Evolutionary conservation across 345 rosid species (phyloP).

Genomic region (Syzygium jambos): DNA sequence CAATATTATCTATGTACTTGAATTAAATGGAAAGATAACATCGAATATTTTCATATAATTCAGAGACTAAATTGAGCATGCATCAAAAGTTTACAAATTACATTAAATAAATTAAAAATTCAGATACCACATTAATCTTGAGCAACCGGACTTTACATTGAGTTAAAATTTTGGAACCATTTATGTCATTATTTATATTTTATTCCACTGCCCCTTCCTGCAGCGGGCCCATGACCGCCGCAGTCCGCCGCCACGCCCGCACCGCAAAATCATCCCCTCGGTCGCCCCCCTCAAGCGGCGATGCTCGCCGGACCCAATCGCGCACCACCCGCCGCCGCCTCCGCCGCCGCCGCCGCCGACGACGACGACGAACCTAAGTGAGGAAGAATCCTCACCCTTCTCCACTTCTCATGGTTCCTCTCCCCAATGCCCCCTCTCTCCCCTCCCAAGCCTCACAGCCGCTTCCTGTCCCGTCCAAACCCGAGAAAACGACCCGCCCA

Average conservation of each 20-base stretch:
- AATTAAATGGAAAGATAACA: too few relatives aligned
- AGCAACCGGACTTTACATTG: too few relatives aligned
- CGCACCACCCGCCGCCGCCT: neutral
- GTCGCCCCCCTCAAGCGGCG: neutral
- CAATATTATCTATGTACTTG: too few relatives aligned
- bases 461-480: neutral
- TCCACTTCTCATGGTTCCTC: constrained; percentile 16
- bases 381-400: neutral
- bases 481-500: neutral
- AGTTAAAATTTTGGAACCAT: too few relatives aligned
- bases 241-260: neutral
- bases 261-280: neutral
- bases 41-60: too few relatives aligned
- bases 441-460: neutral
- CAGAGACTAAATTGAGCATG: too few relatives aligned
- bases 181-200: neutral
- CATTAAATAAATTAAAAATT: too few relatives aligned
- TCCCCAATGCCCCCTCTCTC: constrained; percentile 33
- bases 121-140: too few relatives aligned
- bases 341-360: neutral
- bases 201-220: neutral
- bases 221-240: neutral
- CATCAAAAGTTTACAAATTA: too few relatives aligned
- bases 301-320: constrained; percentile 12
- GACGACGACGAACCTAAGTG: neutral